A percentile compares a stretch with the other conserved stretches of the same genome.
phyloP scores from a whole-genome alignment of 192 early-diverging fungal genomes.

The Backusella psychrophila region DNA sequence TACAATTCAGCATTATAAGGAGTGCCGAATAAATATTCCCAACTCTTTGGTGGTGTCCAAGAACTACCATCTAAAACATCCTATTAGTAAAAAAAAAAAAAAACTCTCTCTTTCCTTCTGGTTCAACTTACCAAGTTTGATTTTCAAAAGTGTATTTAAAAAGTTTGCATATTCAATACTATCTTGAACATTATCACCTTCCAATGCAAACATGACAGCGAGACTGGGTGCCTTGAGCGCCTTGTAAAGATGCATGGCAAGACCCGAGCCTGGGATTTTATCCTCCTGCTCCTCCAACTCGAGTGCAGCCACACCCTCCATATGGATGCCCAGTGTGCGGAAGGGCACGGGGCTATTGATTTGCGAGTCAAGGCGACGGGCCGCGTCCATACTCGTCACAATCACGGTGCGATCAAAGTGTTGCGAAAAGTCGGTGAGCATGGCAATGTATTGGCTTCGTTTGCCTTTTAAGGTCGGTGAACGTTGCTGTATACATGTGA shows the following conservation, averaged over 20 bases:
- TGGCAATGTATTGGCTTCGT: constrained; percentile 46
- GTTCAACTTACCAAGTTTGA: not conserved
- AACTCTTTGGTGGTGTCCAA: constrained; percentile 54
- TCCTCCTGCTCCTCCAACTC: constrained; percentile 20
- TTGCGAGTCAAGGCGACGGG: constrained; percentile 58
- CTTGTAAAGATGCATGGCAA: constrained; percentile 53
- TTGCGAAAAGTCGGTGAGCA: constrained; percentile 52
- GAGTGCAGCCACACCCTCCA: constrained; percentile 27
- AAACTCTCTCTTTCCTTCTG: not conserved
- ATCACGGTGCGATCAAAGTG: constrained; percentile 58
- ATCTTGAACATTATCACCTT: constrained; percentile 75
- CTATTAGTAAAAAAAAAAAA: constrained; percentile 10
- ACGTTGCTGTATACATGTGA: constrained; percentile 74
- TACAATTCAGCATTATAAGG: constrained; percentile 52
- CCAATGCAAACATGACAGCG: constrained; percentile 62
- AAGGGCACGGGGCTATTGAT: constrained; percentile 54
- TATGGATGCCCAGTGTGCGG: constrained; percentile 31
- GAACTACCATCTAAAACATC: constrained; percentile 7
- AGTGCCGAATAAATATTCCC: constrained; percentile 53
- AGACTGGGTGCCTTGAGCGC: constrained; percentile 43
- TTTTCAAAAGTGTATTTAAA: constrained; percentile 27
- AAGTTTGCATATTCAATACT: constrained; percentile 60
- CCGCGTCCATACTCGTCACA: constrained; percentile 68
- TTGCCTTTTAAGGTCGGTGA: constrained; percentile 55
- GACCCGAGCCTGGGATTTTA: constrained; percentile 55